A percentile compares a stretch with the other conserved stretches of the same genome.
Conservation (phyloP, 331 rosid genomes). For the Stylosanthes scabra region DNA sequence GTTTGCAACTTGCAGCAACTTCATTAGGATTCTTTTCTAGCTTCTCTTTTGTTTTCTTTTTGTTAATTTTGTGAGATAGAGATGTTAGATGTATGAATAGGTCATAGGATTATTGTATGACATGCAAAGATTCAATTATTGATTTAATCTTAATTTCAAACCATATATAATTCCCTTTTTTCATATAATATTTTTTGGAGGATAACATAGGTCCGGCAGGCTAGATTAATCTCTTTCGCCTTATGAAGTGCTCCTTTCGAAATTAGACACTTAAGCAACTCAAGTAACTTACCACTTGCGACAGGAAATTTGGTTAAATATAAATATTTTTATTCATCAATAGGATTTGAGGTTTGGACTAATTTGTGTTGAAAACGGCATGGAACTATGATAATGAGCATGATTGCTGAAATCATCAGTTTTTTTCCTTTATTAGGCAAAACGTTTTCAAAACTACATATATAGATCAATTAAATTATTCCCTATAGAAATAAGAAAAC, state of each 20-base stretch:
- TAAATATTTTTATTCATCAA: too few relatives aligned
- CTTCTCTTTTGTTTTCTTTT: not conserved
- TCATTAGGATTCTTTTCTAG: constrained; percentile 37
- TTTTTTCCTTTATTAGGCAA: constrained; percentile 37
- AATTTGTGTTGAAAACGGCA: too few relatives aligned
- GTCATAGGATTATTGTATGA: constrained; percentile 57
- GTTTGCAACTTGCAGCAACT: constrained; percentile 41
- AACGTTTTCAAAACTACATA: constrained; percentile 40
- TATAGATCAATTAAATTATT: constrained; percentile 30
- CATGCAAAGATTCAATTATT: constrained; percentile 53
- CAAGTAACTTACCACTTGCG: too few relatives aligned
- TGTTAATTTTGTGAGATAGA: constrained; percentile 31
- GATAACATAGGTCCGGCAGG: too few relatives aligned
- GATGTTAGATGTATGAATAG: constrained; percentile 56
- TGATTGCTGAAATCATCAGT: constrained; percentile 59
- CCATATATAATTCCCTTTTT: constrained; percentile 9
- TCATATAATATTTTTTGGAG: too few relatives aligned
- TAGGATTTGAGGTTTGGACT: too few relatives aligned
- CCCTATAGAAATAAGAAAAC: constrained; percentile 30
- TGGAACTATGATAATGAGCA: constrained; percentile 48
- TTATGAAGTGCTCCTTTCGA: too few relatives aligned
- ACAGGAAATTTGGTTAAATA: too few relatives aligned
- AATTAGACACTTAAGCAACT: too few relatives aligned
- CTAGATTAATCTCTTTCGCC: too few relatives aligned
- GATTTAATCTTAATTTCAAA: constrained; percentile 45